Evolutionary conservation across 2,329 filamentous ascomycete genomes (phyloP).

Genomic region (Pseudocercospora cruenta): DNA sequence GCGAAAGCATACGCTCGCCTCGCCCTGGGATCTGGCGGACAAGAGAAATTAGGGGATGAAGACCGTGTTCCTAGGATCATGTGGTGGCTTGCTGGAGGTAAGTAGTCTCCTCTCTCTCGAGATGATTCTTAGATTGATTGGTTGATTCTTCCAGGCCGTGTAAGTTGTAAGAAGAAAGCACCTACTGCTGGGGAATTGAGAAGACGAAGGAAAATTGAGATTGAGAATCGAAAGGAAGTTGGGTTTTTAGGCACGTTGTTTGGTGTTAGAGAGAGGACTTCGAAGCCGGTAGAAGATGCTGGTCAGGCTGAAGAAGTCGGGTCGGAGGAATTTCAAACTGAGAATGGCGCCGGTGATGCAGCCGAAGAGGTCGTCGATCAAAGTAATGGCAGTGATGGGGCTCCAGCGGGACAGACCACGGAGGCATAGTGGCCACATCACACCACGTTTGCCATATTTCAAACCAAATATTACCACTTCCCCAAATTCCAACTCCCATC

Average conservation of each 20-base stretch:
- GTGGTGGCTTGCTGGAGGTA: conserved; percentile 18
- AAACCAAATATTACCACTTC: background rate
- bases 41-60: conserved; percentile 6
- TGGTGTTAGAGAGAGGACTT: background rate
- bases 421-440: background rate
- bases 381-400: background rate
- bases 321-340: background rate
- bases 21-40: background rate
- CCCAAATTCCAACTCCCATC: background rate
- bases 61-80: conserved; percentile 15
- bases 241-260: conserved; percentile 13
- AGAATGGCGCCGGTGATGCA: background rate
- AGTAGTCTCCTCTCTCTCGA: background rate
- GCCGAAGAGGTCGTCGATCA: background rate
- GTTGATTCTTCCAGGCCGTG: background rate
- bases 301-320: background rate
- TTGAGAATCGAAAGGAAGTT: conserved; percentile 11
- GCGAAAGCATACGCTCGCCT: conserved; percentile 3
- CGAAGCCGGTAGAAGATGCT: background rate
- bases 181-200: conserved; percentile 16
- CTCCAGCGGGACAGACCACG: background rate
- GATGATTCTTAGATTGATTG: background rate
- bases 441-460: too few relatives aligned
- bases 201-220: conserved; percentile 8
- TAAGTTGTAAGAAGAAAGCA: conserved; percentile 8